Percentiles rank a stretch among this genome's conserved stretches.
These are phyloP conservation scores for Dryas drummondii DNA, from an alignment of 306 rosid species.

Conservation along the genomic window DNA sequence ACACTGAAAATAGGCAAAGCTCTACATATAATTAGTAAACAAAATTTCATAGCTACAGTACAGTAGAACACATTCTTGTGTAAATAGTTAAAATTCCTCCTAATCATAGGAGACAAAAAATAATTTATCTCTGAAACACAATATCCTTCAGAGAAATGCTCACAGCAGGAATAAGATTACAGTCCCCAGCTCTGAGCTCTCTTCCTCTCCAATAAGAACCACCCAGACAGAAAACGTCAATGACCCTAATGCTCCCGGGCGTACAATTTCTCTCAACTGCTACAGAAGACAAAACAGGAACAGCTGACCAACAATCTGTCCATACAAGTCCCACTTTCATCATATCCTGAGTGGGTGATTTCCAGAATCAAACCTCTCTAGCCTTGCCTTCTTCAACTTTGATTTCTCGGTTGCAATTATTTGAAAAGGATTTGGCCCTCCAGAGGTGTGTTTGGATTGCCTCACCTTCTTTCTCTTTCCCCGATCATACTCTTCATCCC, in stretches of 20 bases:
- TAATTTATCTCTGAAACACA: background rate
- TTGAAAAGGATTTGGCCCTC: slow-evolving; percentile 80
- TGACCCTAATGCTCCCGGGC: slow-evolving; percentile 20
- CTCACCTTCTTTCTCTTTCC: slow-evolving; percentile 86
- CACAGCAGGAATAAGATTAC: slow-evolving; percentile 16
- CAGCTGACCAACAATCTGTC: slow-evolving; percentile 16
- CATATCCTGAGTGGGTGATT: slow-evolving; percentile 78
- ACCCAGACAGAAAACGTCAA: slow-evolving; percentile 25
- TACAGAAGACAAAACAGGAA: slow-evolving; percentile 20
- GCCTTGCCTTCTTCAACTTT: slow-evolving; percentile 44
- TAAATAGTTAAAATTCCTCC: background rate
- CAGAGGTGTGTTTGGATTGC: slow-evolving; percentile 42
- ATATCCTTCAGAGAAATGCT: slow-evolving; percentile 24
- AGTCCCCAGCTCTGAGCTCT: slow-evolving; percentile 21
- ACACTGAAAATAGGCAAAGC: background rate
- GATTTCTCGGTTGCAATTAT: slow-evolving; percentile 51
- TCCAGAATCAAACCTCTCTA: slow-evolving; percentile 50
- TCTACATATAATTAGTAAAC: background rate
- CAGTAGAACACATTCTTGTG: background rate
- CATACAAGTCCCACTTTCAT: slow-evolving; percentile 4
- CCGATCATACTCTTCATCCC: slow-evolving; percentile 89
- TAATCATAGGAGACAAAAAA: background rate
- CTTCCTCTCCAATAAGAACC: slow-evolving; percentile 24
- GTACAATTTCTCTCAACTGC: slow-evolving; percentile 33
- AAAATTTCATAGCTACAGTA: slow-evolving; percentile 3